Conservation (phyloP, 257 asterid species). For the Ophiorrhiza pumila region DNA sequence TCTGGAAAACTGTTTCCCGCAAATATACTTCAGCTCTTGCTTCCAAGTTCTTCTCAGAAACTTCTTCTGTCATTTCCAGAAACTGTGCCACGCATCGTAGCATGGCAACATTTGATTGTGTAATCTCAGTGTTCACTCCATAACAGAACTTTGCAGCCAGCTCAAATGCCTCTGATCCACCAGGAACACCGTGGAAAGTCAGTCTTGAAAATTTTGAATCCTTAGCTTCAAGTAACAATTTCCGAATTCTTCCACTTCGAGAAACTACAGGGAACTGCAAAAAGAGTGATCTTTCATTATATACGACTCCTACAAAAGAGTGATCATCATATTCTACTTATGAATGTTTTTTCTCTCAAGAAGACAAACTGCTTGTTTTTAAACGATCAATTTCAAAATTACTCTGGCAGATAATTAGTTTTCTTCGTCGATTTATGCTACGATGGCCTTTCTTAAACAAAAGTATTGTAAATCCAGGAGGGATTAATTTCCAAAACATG, state of each 20-base stretch:
- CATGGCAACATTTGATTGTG: constrained; percentile 60
- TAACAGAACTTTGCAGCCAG: constrained; percentile 89
- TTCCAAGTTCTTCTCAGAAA: constrained; percentile 70
- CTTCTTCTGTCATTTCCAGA: constrained; percentile 87
- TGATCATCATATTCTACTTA: too few relatives aligned
- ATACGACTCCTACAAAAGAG: neutral
- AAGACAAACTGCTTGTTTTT: neutral
- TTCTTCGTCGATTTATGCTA: too few relatives aligned
- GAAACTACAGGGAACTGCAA: constrained; percentile 87
- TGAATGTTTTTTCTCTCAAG: neutral
- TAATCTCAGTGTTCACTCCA: constrained; percentile 67
- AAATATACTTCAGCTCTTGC: constrained; percentile 55
- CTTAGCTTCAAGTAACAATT: constrained; percentile 56
- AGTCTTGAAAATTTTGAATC: constrained; percentile 61
- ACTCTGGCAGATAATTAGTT: neutral
- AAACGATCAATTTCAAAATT: neutral
- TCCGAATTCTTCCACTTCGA: constrained; percentile 72
- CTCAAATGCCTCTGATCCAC: constrained; percentile 89
- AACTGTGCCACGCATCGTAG: constrained; percentile 69
- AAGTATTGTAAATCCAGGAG: too few relatives aligned
- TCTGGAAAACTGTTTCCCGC: constrained; percentile 51
- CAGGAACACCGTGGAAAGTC: constrained; percentile 64
- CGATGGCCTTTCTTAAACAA: too few relatives aligned
- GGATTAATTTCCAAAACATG: neutral
- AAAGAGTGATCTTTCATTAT: constrained; percentile 3